phyloP scores from a whole-genome alignment of 192 early-diverging fungal genomes.

The Cladochytrium replicatum region DNA sequence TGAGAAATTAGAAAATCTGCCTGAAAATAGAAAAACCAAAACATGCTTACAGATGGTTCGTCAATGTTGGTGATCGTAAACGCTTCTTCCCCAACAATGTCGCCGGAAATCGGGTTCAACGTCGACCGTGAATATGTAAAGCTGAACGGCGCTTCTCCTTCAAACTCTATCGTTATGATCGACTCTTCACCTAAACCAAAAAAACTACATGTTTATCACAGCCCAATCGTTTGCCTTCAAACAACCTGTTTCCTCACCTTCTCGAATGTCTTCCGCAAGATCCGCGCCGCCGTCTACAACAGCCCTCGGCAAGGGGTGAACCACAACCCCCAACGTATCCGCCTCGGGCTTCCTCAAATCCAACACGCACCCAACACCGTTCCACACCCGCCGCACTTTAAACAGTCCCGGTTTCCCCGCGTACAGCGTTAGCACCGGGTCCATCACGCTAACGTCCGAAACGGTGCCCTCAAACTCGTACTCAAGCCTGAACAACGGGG shows the following conservation, averaged over 20 bases:
- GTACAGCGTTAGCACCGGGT: constrained; percentile 51
- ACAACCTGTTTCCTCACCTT: constrained; percentile 32
- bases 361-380: constrained; percentile 48
- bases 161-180: constrained; percentile 46
- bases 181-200: constrained; percentile 36
- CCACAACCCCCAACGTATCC: constrained; percentile 33
- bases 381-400: constrained; percentile 46
- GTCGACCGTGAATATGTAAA: constrained; percentile 53
- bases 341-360: constrained; percentile 27
- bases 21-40: constrained; percentile 9
- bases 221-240: too few relatives aligned
- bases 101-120: constrained; percentile 3
- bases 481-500: constrained; percentile 49
- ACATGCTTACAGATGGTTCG: constrained; percentile 21
- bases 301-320: constrained; percentile 48
- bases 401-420: constrained; percentile 48
- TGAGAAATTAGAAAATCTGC: neutral
- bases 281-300: constrained; percentile 57
- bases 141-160: constrained; percentile 54
- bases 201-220: too few relatives aligned
- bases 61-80: constrained; percentile 47
- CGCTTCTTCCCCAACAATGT: constrained; percentile 22
- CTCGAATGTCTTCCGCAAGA: constrained; percentile 54
- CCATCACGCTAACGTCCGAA: constrained; percentile 20
- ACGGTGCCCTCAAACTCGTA: constrained; percentile 41